Conservation (phyloP, 352 stramenopile species). For the Pythium volutum region DNA sequence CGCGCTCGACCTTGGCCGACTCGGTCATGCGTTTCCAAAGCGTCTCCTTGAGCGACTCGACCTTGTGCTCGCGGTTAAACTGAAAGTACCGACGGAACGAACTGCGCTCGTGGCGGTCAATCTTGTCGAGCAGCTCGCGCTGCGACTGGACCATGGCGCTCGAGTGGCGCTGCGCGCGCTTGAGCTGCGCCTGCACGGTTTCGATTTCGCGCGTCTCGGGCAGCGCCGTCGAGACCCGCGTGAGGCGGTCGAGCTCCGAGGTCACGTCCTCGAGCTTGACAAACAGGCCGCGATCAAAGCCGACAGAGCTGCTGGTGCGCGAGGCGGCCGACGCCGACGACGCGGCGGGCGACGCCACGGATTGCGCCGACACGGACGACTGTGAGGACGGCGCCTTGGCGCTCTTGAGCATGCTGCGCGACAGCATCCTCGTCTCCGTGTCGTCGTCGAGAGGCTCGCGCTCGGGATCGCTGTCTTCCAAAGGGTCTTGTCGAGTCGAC, state of each 20-base stretch:
- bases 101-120: slow-evolving; percentile 61
- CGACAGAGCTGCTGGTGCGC: slow-evolving; percentile 5
- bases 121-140: slow-evolving; percentile 60
- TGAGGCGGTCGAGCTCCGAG: slow-evolving; percentile 39
- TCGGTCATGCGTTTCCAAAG: slow-evolving; percentile 56
- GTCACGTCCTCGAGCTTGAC: slow-evolving; percentile 54
- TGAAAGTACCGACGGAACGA: slow-evolving; percentile 54
- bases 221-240: slow-evolving; percentile 29
- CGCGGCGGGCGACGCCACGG: background rate
- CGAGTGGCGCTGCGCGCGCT: slow-evolving; percentile 38
- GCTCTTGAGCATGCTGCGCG: background rate
- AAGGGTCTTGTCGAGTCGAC: background rate
- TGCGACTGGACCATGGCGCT: slow-evolving; percentile 43
- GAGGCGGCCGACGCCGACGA: background rate
- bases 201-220: slow-evolving; percentile 38
- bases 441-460: background rate
- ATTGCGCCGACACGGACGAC: background rate
- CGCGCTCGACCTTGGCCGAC: slow-evolving; percentile 42
- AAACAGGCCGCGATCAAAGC: slow-evolving; percentile 58
- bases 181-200: slow-evolving; percentile 39
- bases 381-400: slow-evolving; percentile 1
- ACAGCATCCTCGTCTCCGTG: background rate
- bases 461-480: slow-evolving; percentile 3
- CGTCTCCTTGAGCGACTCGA: slow-evolving; percentile 52
- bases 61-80: slow-evolving; percentile 47